Percentiles rank a stretch among this genome's conserved stretches.
phyloP scores from a whole-genome alignment of 1,284 basidiomycete species.

The Xerocomus minutiporus region DNA sequence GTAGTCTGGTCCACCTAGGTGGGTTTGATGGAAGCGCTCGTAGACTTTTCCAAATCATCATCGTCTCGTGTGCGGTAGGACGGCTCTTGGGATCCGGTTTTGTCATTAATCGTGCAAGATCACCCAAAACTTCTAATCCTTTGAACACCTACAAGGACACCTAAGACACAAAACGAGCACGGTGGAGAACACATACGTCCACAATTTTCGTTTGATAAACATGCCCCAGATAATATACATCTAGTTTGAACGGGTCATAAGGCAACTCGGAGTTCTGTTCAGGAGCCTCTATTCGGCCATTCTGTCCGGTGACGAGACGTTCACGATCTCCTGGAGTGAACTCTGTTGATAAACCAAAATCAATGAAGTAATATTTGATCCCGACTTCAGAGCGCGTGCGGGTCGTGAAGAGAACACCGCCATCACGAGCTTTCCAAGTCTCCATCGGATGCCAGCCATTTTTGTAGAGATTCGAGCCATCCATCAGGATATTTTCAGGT shows the following conservation, averaged over 20 bases:
- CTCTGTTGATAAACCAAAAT: not conserved
- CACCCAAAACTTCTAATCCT: not conserved
- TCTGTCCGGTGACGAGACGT: not conserved
- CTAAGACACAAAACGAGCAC: not conserved
- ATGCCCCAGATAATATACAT: no score
- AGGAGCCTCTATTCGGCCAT: not conserved
- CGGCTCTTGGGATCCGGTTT: not conserved
- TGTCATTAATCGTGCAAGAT: not conserved
- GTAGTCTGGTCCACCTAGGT: no score
- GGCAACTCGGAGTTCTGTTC: not conserved
- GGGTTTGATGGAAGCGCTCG: no score
- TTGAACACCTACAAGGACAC: not conserved
- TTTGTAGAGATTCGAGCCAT: not conserved
- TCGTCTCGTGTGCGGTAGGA: no score
- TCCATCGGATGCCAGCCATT: not conserved
- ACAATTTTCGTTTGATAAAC: no score
- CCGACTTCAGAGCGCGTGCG: not conserved
- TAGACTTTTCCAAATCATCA: no score
- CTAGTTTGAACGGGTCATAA: no score
- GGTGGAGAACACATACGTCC: not conserved
- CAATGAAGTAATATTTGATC: not conserved
- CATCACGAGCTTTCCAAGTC: not conserved
- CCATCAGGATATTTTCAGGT: not conserved
- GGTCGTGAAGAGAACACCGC: no score
- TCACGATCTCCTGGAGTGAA: not conserved